Conservation (phyloP, 805 yeast species). For the Starmerella stigmatis region DNA sequence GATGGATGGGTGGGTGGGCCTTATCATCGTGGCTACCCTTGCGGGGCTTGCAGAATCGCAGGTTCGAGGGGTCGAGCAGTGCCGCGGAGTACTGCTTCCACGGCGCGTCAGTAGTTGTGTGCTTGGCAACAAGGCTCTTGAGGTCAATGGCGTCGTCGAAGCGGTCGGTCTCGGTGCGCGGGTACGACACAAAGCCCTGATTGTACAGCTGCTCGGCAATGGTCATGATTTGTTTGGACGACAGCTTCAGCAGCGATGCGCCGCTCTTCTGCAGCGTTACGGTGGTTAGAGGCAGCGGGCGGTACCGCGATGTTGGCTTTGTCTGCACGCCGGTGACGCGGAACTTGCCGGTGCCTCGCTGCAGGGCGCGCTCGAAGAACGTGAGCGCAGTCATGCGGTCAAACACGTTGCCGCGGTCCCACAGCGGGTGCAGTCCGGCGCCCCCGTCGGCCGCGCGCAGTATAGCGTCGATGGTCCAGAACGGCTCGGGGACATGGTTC, state of each 20-base stretch:
- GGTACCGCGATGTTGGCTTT: conserved; percentile 61
- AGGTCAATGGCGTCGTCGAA: conserved; percentile 74
- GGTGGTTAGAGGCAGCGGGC: conserved; percentile 88
- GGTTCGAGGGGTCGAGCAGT: conserved; percentile 30
- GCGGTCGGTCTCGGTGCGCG: conserved; percentile 92
- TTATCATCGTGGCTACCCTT: conserved; percentile 78
- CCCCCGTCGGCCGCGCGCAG: conserved; percentile 30
- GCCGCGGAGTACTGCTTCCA: conserved; percentile 68
- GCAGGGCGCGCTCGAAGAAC: conserved; percentile 59
- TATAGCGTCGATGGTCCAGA: conserved; percentile 60
- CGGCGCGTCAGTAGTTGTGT: conserved; percentile 29
- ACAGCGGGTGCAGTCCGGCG: conserved; percentile 37
- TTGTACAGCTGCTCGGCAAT: conserved; percentile 78
- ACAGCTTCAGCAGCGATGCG: conserved; percentile 57
- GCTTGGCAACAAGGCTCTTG: conserved; percentile 48
- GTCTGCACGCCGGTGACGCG: conserved; percentile 41
- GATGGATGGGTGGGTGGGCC: conserved; percentile 98
- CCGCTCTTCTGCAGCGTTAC: conserved; percentile 87
- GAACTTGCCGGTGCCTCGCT: conserved; percentile 38
- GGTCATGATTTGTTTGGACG: conserved; percentile 68
- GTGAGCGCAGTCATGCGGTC: conserved; percentile 57
- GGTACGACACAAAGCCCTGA: conserved; percentile 80
- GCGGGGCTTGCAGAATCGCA: conserved; percentile 56
- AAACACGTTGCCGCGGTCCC: conserved; percentile 65
- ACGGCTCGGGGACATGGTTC: conserved; percentile 61